phyloP scores from a whole-genome alignment of 192 early-diverging fungal genomes.

The Mortierella hygrophila region DNA sequence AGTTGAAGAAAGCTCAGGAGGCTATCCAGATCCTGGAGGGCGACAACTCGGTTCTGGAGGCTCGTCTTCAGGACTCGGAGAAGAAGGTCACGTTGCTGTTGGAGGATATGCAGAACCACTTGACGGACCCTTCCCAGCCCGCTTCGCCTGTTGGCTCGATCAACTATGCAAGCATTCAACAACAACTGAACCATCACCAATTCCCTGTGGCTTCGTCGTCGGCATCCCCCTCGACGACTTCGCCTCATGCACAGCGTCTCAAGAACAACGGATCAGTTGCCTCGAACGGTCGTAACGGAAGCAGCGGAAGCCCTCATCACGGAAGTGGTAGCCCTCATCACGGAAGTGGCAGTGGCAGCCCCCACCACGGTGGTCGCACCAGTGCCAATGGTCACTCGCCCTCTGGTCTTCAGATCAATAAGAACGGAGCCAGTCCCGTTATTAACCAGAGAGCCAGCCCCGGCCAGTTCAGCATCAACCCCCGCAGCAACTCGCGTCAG shows the following conservation, averaged over 20 bases:
- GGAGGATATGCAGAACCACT: slow-evolving; percentile 48
- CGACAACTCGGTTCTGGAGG: slow-evolving; percentile 50
- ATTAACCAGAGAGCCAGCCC: not conserved
- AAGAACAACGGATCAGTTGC: not conserved
- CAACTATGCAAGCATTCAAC: slow-evolving; percentile 22
- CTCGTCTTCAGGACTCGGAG: slow-evolving; percentile 39
- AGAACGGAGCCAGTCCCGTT: not conserved
- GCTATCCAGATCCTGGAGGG: slow-evolving; percentile 44
- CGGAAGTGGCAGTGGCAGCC: not conserved
- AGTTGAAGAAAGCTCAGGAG: slow-evolving; percentile 46
- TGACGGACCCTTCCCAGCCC: slow-evolving; percentile 11
- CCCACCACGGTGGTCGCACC: not conserved
- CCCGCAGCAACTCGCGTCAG: not conserved
- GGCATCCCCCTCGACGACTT: not conserved
- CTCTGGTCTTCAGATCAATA: slow-evolving; percentile 11
- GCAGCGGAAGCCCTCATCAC: not conserved
- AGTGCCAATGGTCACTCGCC: not conserved
- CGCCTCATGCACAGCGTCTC: not conserved
- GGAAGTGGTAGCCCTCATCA: not conserved
- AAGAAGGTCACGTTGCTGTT: slow-evolving; percentile 47
- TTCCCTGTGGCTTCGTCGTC: not conserved
- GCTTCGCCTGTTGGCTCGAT: slow-evolving; percentile 30
- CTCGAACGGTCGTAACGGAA: not conserved
- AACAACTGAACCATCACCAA: slow-evolving; percentile 25
- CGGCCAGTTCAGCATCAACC: not conserved